These are phyloP conservation scores for Fragilariopsis cylindrus DNA, from an alignment of 108 stramenopile genomes.

Conservation along the genomic window DNA sequence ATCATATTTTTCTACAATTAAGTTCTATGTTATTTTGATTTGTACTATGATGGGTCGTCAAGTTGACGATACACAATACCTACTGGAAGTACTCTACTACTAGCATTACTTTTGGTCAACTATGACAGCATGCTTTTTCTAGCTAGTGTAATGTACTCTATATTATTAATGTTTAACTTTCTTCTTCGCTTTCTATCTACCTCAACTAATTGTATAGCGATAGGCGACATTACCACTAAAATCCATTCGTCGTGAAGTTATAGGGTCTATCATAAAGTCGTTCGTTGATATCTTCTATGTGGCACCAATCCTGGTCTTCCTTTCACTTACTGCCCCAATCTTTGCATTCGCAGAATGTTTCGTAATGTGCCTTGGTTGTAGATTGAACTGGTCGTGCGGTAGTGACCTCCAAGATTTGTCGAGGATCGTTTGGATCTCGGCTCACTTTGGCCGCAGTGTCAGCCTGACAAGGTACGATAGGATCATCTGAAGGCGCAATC, in stretches of 20 bases:
- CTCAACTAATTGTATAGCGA: too few relatives aligned
- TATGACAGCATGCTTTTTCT: too few relatives aligned
- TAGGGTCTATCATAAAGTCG: conserved; percentile 42
- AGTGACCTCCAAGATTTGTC: conserved; percentile 11
- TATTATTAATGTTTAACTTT: too few relatives aligned
- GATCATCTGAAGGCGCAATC: conserved; percentile 37
- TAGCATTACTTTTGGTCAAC: background rate
- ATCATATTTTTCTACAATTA: too few relatives aligned
- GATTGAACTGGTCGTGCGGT: conserved; percentile 40
- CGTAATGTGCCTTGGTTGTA: conserved; percentile 19
- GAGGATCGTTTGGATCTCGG: background rate
- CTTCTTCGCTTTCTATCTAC: too few relatives aligned
- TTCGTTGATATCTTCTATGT: conserved; percentile 16
- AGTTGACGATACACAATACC: background rate
- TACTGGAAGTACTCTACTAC: background rate
- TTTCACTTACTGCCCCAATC: conserved; percentile 39
- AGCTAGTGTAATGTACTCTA: too few relatives aligned
- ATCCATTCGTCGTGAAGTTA: conserved; percentile 40
- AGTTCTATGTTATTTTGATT: too few relatives aligned
- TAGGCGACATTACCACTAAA: background rate
- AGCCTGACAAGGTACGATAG: conserved; percentile 17
- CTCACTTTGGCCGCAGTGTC: conserved; percentile 38
- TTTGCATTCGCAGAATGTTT: conserved; percentile 47
- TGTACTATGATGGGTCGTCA: background rate
- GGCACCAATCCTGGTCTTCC: conserved; percentile 40